Base-by-base conservation (phyloP, 2,329 filamentous ascomycete genomes). In the Colletotrichum sp. region DNA sequence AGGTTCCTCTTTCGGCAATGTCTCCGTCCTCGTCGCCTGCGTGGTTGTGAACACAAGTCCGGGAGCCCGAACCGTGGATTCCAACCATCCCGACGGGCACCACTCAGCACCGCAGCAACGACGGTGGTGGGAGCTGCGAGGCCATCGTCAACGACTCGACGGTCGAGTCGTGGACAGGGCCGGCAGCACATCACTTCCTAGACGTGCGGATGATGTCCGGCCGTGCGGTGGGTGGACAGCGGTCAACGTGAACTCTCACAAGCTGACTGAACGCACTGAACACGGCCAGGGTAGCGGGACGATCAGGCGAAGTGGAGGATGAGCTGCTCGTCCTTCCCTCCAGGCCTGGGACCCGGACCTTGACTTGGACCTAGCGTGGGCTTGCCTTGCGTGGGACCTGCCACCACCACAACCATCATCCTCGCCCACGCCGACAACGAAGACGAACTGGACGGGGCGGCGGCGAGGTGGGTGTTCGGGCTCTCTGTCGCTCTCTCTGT, bases 271-370 rank as follows among this genome's bases (percentile, higher is more conserved):
- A 57, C 66, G 65, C 69, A 72, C 75, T 65, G 71, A 75, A 67
- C 63, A n/a, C 60, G 75, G 63, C 77, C 71, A 76, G 72, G 66
- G 57, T 61, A 71, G 77, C 79, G 80, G 80, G 80, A 82, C 78
- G 79, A 81, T 81, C 79, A 81, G 78, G 77, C 77, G 79, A 60
- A 74, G 63, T 71, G 66, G 52, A 79, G 73, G 63, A 75, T 36
- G 44, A 64, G 63, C 65, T 60, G 44, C 57, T 61, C 64, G 59
- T 22, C 55, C 63, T 52, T 55, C 55, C 28, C 39, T 63, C 73
- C 61, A 19, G 48, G 68, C 32, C 44, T 65, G 34, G 44, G 59
- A 55, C 69, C 69, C 63, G 57, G 73, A 63, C 69, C 73, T 68
- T 59, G 73, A 74, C 74, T 48, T 68, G 65, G 64, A 44, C 59